These are phyloP conservation scores for Dunaliella primolecta DNA, from an alignment of 139 green algal genomes.

Conservation along the genomic window DNA sequence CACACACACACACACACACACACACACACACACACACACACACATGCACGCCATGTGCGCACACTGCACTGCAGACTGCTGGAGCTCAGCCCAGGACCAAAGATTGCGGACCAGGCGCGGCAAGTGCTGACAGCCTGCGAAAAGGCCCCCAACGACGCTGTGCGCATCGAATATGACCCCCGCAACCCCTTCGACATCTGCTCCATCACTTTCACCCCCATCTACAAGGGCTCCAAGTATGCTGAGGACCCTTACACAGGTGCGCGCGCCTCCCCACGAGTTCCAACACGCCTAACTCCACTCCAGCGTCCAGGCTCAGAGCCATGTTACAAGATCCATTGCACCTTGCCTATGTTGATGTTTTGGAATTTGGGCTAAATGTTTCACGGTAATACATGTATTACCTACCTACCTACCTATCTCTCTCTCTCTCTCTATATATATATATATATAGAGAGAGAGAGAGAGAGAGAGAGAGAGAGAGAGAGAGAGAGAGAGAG, in stretches of 20 bases:
- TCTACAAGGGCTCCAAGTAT: constrained; percentile 82
- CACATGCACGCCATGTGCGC: background rate
- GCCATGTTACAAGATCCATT: no score
- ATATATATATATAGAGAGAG: no score
- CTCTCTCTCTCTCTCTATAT: no score
- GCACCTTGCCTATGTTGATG: no score
- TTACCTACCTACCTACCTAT: no score
- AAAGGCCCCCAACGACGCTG: constrained; percentile 79
- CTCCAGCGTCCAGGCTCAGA: no score
- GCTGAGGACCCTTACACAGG: constrained; percentile 82
- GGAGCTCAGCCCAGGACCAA: constrained; percentile 87
- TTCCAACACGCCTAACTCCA: no score
- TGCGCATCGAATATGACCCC: constrained; percentile 92
- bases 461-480: no score
- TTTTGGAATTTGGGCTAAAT: no score
- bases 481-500: no score
- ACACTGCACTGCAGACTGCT: constrained; percentile 78
- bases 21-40: background rate
- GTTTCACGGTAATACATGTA: no score
- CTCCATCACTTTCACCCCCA: constrained; percentile 88
- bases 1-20: background rate
- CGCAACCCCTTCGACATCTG: constrained; percentile 98
- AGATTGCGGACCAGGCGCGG: constrained; percentile 74
- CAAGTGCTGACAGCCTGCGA: constrained; percentile 94
- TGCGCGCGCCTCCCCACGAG: no score